These are phyloP conservation scores for Globisporangium mamillatum DNA, from an alignment of 352 stramenopile species.

Conservation along the genomic window DNA sequence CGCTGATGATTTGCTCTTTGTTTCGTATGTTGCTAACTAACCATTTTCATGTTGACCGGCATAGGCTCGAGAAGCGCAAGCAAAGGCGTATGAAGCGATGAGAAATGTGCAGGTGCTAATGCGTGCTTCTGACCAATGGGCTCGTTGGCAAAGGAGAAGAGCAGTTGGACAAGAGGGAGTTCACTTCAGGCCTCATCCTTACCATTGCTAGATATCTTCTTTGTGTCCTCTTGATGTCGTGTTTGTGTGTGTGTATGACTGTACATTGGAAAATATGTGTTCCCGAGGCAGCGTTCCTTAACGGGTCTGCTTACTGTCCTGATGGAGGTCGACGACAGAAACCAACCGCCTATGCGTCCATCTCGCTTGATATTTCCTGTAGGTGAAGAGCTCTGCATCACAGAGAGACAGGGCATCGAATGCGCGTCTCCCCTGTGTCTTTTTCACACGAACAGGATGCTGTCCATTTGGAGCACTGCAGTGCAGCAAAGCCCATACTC, in stretches of 20 bases:
- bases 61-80: constrained; percentile 27
- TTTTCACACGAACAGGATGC: constrained; percentile 23
- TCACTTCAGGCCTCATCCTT: background rate
- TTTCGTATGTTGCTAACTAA: background rate
- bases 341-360: background rate
- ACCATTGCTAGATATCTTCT: constrained; percentile 9
- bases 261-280: background rate
- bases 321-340: background rate
- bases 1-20: background rate
- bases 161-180: background rate
- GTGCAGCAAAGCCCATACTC: constrained; percentile 16
- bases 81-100: constrained; percentile 27
- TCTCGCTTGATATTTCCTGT: background rate
- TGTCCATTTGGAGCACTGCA: constrained; percentile 19
- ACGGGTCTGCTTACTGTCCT: background rate
- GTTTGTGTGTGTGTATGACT: background rate
- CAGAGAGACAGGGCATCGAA: background rate
- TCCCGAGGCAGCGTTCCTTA: background rate
- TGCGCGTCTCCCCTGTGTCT: constrained; percentile 14
- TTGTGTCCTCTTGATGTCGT: background rate
- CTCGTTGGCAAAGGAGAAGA: background rate
- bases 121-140: background rate
- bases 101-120: constrained; percentile 21
- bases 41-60: background rate
- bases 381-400: background rate